These are phyloP conservation scores for Puccinia novopanici DNA, from an alignment of 1,284 basidiomycete genomes.

Conservation along the genomic window DNA sequence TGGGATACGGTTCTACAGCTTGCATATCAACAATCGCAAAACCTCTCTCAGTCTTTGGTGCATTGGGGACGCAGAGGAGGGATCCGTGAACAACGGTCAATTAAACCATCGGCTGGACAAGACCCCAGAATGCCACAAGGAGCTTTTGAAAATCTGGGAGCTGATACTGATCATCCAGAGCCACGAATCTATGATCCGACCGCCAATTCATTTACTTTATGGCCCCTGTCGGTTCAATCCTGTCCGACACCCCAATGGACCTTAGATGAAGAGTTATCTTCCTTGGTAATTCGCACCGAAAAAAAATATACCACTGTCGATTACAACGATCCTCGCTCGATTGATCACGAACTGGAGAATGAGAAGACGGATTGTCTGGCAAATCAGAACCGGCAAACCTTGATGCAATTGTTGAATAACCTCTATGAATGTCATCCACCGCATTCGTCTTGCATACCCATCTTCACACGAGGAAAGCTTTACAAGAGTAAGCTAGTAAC, in stretches of 20 bases:
- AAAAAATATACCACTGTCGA: background rate
- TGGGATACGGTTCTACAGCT: slow-evolving; percentile 37
- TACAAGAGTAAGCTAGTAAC: background rate
- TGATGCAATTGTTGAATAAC: slow-evolving; percentile 14
- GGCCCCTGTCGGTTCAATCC: slow-evolving; percentile 14
- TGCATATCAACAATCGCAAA: slow-evolving; percentile 19
- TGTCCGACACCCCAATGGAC: slow-evolving; percentile 39
- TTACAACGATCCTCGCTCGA: background rate
- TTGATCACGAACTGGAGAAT: background rate
- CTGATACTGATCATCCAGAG: background rate
- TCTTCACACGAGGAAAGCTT: slow-evolving; percentile 13
- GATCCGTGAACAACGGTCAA: background rate
- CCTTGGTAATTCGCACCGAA: background rate
- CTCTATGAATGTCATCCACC: slow-evolving; percentile 32
- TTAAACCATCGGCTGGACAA: background rate
- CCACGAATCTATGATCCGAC: slow-evolving; percentile 1
- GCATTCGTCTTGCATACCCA: slow-evolving; percentile 18
- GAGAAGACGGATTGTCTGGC: background rate
- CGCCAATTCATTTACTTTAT: slow-evolving; percentile 33
- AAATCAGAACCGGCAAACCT: background rate
- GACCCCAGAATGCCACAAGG: background rate
- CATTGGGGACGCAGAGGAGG: slow-evolving; percentile 30
- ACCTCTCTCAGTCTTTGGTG: slow-evolving; percentile 35
- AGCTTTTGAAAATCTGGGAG: background rate
- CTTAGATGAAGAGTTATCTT: slow-evolving; percentile 33